Percentiles rank a stretch among this genome's conserved stretches.
Conservation (phyloP, 2,329 filamentous ascomycete species). For the Thielaviopsis musarum region DNA sequence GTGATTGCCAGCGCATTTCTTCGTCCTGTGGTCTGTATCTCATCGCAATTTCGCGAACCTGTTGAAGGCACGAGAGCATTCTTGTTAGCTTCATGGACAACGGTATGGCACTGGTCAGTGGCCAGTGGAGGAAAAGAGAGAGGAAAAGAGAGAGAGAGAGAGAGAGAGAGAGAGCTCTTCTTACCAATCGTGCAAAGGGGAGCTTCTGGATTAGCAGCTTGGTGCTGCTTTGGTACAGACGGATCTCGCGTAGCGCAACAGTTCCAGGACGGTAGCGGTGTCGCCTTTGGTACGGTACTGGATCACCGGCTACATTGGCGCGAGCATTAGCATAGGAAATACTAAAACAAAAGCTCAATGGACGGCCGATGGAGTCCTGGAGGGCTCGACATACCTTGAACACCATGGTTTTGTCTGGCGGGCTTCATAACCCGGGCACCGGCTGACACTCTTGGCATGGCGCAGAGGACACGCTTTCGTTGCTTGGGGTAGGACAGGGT, state of each 20-base stretch:
- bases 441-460: conserved; percentile 7
- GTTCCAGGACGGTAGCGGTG: conserved; percentile 64
- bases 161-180: conserved; percentile 12
- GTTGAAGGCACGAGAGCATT: background rate
- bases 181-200: conserved; percentile 60
- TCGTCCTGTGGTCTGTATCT: conserved; percentile 43
- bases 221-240: conserved; percentile 75
- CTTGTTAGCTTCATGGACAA: conserved; percentile 10
- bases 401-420: background rate
- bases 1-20: conserved; percentile 86
- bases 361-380: background rate
- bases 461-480: background rate
- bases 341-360: background rate
- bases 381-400: conserved; percentile 5
- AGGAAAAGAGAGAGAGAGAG: background rate
- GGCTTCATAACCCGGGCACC: conserved; percentile 4
- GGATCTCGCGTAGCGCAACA: conserved; percentile 77
- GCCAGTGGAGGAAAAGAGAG: too few species aligned
- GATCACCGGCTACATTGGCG: conserved; percentile 47
- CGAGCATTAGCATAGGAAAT: background rate
- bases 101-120: background rate
- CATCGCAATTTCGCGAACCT: conserved; percentile 58
- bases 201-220: conserved; percentile 72
- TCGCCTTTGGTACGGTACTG: conserved; percentile 43
- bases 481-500: background rate